Evolutionary conservation across 345 rosid species (phyloP).

Genomic region (Anastatica hierochuntica): DNA sequence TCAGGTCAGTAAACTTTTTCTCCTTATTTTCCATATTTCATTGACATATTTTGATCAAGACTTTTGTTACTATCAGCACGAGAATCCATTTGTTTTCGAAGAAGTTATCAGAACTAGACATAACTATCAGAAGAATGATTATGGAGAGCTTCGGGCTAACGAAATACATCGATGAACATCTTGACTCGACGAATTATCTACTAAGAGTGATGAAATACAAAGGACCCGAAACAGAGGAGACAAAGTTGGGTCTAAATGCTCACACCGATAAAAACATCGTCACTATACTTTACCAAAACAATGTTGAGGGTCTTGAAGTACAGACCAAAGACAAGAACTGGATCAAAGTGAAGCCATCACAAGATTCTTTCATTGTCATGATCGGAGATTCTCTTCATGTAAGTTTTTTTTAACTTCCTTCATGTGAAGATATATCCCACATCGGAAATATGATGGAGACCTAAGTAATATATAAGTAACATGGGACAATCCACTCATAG

Average conservation of each 20-base stretch:
- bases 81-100: slow-evolving; percentile 25
- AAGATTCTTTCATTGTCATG: slow-evolving; percentile 43
- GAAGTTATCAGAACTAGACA: slow-evolving; percentile 34
- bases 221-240: slow-evolving; percentile 42
- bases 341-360: slow-evolving; percentile 43
- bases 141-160: slow-evolving; percentile 44
- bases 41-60: too few relatives aligned
- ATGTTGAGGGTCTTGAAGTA: slow-evolving; percentile 46
- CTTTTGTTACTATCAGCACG: slow-evolving; percentile 28
- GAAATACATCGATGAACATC: slow-evolving; percentile 47
- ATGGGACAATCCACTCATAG: too few relatives aligned
- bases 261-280: slow-evolving; percentile 56
- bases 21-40: neutral
- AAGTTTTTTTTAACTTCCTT: slow-evolving; percentile 7
- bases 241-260: slow-evolving; percentile 31
- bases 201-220: slow-evolving; percentile 46
- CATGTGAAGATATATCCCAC: too few relatives aligned
- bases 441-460: too few relatives aligned
- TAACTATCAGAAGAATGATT: slow-evolving; percentile 38
- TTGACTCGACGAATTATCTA: slow-evolving; percentile 45
- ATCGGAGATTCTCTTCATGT: slow-evolving; percentile 47
- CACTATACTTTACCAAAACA: slow-evolving; percentile 52
- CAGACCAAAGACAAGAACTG: slow-evolving; percentile 42
- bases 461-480: too few relatives aligned
- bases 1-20: slow-evolving; percentile 32